Evolutionary conservation across 768 basidiomycete species (phyloP), one percentile per base, ranked within the genome.

Genomic region (Suillus tomentosus): DNA sequence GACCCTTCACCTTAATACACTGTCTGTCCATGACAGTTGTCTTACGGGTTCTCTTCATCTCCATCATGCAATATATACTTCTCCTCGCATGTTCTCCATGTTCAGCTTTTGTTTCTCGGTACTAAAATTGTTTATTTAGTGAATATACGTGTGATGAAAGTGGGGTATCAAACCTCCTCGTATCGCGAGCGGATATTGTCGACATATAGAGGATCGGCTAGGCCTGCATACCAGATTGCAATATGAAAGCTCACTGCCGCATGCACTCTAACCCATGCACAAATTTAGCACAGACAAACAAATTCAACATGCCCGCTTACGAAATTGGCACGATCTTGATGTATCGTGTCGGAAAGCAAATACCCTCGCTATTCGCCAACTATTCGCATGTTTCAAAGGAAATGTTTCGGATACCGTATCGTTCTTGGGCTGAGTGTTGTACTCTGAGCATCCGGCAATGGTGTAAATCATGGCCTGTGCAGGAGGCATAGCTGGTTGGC

Each of bases 201-300:
- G n/a, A 93, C 87, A 54, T 81, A 84, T 7, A 74, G 70, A 55
- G 82, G 77, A 27, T 90, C 85, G 2, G 71, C 76, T 37, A 90
- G 84, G 2, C 92, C 92, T 5, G 79, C 79, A 67, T 88, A 80
- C 92, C 92, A 94, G 61, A 94, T 87, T 1, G 91, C 92, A 27
- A 86, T 86, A 69, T 93, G 90, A 71, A 89, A 94, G 68, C 84
- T 88, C 65, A 82, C 85, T 27, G 27, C 27, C 2, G 82, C 85
- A 73, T 92, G 88, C 5, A 89, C 87, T 45, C 91, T 92, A 61
- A 17, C 36, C 31, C 51, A 48, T n/a, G 11, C 36, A 51, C 27
- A 60, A 36, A 10, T 5, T 37, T 42, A 60, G 19, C 9, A 3
- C 27, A 45, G n/a, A n/a, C n/a, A n/a, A n/a, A n/a, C n/a, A n/a